Evolutionary conservation across 2,329 filamentous ascomycete genomes (phyloP).

Genomic region (Fusarium concolor): DNA sequence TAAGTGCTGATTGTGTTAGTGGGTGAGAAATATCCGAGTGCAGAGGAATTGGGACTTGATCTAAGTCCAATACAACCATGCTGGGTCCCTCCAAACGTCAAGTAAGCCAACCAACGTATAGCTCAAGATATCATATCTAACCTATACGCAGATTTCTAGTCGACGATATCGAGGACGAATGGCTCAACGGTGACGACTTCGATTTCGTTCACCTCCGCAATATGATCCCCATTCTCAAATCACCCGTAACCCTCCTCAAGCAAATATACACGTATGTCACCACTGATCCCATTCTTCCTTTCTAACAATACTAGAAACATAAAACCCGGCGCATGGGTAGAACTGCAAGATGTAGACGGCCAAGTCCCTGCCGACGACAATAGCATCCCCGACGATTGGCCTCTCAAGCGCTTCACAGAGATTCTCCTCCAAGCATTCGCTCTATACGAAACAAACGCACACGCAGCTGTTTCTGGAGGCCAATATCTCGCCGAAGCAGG

Average conservation of each 20-base stretch:
- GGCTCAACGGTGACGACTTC: slow-evolving; percentile 62
- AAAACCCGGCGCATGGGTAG: slow-evolving; percentile 59
- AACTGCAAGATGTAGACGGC: slow-evolving; percentile 60
- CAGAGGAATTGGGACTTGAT: slow-evolving; percentile 62
- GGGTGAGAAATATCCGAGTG: slow-evolving; percentile 58
- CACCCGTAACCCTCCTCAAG: slow-evolving; percentile 46
- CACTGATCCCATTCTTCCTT: slow-evolving; percentile 46
- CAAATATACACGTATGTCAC: slow-evolving; percentile 47
- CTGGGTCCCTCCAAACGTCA: slow-evolving; percentile 60
- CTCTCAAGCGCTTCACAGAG: slow-evolving; percentile 51
- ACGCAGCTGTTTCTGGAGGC: slow-evolving; percentile 53
- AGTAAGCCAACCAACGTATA: slow-evolving; percentile 19
- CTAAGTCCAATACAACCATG: slow-evolving; percentile 68
- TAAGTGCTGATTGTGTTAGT: slow-evolving; percentile 37
- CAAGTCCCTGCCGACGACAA: slow-evolving; percentile 54
- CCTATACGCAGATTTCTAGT: slow-evolving; percentile 55
- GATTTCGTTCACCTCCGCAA: slow-evolving; percentile 71
- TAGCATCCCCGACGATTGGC: slow-evolving; percentile 50
- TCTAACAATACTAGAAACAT: slow-evolving; percentile 47
- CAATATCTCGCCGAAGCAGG: slow-evolving; percentile 54
- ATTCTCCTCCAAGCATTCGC: slow-evolving; percentile 53
- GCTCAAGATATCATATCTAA: neutral
- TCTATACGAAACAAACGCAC: slow-evolving; percentile 52
- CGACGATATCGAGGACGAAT: slow-evolving; percentile 54
- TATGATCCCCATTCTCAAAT: slow-evolving; percentile 58